These are phyloP conservation scores for Arthrobotrys sphaeroides DNA, from an alignment of 2,329 filamentous ascomycete species.

Conservation along the genomic window DNA sequence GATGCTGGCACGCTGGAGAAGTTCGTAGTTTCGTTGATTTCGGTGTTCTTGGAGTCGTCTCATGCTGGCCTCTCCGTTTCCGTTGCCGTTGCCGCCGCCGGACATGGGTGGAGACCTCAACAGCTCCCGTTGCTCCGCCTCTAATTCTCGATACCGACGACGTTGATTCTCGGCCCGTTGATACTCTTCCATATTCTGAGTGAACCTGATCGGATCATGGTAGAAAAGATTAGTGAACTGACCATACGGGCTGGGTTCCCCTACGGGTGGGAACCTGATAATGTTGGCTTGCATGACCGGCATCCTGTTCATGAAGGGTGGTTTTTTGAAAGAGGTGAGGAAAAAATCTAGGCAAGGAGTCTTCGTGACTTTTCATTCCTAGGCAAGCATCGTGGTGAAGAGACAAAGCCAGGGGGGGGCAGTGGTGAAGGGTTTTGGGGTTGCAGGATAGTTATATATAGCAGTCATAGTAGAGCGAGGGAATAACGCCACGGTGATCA, in stretches of 20 bases:
- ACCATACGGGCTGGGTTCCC: neutral
- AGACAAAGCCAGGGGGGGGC: no score
- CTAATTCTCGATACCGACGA: conserved; percentile 20
- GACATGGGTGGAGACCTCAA: conserved; percentile 14
- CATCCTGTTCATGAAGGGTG: neutral
- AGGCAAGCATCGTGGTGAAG: no score
- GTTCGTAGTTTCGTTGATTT: conserved; percentile 34
- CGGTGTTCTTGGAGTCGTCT: conserved; percentile 41
- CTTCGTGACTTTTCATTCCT: no score
- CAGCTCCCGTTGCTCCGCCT: conserved; percentile 41
- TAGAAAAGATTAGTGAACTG: neutral
- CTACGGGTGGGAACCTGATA: no score
- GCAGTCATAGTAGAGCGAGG: no score
- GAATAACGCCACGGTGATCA: no score
- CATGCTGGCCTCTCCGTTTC: conserved; percentile 8
- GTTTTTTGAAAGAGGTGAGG: no score
- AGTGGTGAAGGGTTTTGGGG: no score
- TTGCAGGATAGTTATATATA: no score
- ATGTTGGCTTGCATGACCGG: neutral
- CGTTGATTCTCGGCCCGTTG: conserved; percentile 22
- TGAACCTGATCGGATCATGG: neutral
- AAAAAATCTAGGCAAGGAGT: neutral
- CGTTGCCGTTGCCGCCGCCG: no score
- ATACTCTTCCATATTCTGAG: conserved; percentile 22
- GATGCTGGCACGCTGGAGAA: conserved; percentile 30